These are phyloP conservation scores for Colletotrichum siamense DNA, from an alignment of 2,329 filamentous ascomycete species.

Conservation along the genomic window DNA sequence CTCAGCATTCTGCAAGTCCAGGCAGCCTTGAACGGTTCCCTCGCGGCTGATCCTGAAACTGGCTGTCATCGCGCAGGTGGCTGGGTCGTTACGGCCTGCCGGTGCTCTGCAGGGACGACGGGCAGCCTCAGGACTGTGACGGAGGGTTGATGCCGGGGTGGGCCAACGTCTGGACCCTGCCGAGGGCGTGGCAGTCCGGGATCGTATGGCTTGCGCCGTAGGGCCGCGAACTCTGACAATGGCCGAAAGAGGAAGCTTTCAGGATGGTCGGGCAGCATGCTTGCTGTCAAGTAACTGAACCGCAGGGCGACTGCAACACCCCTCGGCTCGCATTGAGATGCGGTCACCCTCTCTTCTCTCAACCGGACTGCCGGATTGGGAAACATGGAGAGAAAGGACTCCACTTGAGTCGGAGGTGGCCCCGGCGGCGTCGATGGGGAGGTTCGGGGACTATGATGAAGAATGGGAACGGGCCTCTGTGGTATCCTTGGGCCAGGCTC, in stretches of 20 bases:
- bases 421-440: constrained; percentile 8
- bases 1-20: neutral
- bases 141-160: neutral
- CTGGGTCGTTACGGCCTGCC: constrained; percentile 1
- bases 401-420: neutral
- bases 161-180: neutral
- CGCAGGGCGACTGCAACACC: neutral
- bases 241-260: neutral
- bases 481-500: neutral
- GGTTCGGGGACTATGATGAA: neutral
- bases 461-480: neutral
- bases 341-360: neutral
- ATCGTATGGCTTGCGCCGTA: neutral
- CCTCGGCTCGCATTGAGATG: neutral
- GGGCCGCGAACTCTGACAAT: neutral
- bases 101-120: neutral
- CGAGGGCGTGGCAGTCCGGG: constrained; percentile 10
- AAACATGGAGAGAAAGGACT: neutral
- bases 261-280: neutral
- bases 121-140: neutral
- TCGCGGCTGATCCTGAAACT: constrained; percentile 5
- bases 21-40: neutral
- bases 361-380: constrained; percentile 4
- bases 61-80: constrained; percentile 9
- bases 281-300: neutral